A percentile compares a stretch with the other conserved stretches of the same genome.
These are phyloP conservation scores for Tolypocladium amazonense DNA, from an alignment of 2,329 filamentous ascomycete species.

Conservation along the genomic window DNA sequence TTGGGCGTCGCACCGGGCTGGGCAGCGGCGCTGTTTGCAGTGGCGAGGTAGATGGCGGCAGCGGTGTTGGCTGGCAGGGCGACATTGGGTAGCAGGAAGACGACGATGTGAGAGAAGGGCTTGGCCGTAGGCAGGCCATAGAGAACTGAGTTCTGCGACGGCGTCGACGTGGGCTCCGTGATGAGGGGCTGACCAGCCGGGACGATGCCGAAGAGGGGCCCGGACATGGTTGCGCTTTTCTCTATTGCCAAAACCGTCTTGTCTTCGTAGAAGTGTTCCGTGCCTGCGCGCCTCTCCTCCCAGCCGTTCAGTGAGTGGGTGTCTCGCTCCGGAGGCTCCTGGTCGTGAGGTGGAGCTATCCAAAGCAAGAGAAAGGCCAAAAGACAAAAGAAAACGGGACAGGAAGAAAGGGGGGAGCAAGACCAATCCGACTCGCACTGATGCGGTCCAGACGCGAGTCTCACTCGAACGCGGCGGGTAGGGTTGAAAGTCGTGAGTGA, in stretches of 20 bases:
- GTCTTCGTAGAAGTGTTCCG: neutral
- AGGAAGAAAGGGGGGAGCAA: neutral
- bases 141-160: slow-evolving; percentile 43
- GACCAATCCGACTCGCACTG: neutral
- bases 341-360: neutral
- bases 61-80: slow-evolving; percentile 64
- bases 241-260: neutral
- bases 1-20: slow-evolving; percentile 35
- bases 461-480: neutral
- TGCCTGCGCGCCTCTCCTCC: neutral
- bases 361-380: too few species aligned
- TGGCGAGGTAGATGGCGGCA: slow-evolving; percentile 77
- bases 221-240: slow-evolving; percentile 22
- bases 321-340: neutral
- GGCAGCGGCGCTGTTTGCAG: slow-evolving; percentile 32
- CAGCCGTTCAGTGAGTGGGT: neutral
- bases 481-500: neutral
- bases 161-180: slow-evolving; percentile 40
- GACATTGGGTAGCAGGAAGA: slow-evolving; percentile 77
- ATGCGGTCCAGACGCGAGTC: neutral
- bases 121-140: slow-evolving; percentile 37
- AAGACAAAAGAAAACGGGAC: neutral
- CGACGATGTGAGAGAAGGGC: slow-evolving; percentile 70
- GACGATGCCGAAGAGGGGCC: slow-evolving; percentile 46
- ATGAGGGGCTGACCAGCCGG: slow-evolving; percentile 50